phyloP scores from a whole-genome alignment of 108 stramenopile genomes.

The Licmophora abbreviata region DNA sequence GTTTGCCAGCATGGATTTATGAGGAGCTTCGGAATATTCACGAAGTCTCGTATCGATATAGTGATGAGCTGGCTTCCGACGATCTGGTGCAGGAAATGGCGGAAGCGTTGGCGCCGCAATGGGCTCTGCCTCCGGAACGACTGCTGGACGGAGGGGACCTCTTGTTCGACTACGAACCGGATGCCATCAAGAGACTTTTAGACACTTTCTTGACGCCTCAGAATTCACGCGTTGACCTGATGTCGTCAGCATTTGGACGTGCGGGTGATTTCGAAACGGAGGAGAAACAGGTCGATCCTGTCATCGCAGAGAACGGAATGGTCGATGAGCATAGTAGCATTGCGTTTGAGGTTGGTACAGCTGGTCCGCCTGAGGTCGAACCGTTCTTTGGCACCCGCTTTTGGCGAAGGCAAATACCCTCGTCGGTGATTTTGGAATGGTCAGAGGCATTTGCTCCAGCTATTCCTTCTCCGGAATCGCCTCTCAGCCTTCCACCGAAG shows the following conservation, averaged over 20 bases:
- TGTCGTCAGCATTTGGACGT: conserved; percentile 60
- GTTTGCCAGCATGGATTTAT: conserved; percentile 68
- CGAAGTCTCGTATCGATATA: conserved; percentile 59
- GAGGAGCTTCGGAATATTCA: conserved; percentile 66
- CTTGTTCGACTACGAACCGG: conserved; percentile 59
- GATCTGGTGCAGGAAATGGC: conserved; percentile 68
- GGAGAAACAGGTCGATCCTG: conserved; percentile 11
- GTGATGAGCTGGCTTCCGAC: conserved; percentile 63
- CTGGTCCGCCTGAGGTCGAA: conserved; percentile 28
- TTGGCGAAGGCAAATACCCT: conserved; percentile 32
- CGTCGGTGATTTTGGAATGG: conserved; percentile 37
- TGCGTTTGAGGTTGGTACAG: conserved; percentile 11
- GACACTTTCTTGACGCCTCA: conserved; percentile 54
- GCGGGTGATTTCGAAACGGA: conserved; percentile 44
- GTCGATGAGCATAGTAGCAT: conserved; percentile 6
- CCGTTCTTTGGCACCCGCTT: conserved; percentile 57
- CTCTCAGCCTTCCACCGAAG: conserved; percentile 48
- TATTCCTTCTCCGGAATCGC: conserved; percentile 34
- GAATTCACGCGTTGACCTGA: conserved; percentile 68
- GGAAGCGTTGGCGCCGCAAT: conserved; percentile 67
- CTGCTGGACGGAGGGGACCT: conserved; percentile 66
- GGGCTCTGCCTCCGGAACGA: conserved; percentile 48
- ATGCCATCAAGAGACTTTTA: conserved; percentile 30
- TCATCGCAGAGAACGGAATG: background rate
- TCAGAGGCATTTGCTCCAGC: conserved; percentile 21